Conservation (phyloP, 2,329 filamentous ascomycete genomes). For the Colletotrichum coccodes region DNA sequence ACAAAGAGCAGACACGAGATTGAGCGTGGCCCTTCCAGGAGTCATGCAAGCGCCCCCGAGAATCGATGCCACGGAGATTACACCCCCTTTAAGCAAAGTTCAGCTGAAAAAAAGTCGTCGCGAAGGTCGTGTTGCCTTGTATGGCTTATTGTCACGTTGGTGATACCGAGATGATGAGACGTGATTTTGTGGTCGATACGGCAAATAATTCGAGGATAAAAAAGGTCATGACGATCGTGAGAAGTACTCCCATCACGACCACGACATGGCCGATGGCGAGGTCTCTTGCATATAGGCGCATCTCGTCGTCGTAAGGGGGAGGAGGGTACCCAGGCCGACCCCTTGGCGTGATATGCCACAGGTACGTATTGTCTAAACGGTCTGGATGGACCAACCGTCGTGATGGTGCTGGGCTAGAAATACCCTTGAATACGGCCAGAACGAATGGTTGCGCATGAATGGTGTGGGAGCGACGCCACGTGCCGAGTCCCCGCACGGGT, state of each 20-base stretch:
- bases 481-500: conserved; percentile 16
- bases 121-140: background rate
- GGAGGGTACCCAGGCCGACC: background rate
- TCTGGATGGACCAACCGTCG: too few species aligned
- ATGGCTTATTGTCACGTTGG: background rate
- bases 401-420: background rate
- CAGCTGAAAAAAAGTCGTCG: background rate
- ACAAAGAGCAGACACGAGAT: background rate
- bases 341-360: conserved; percentile 15
- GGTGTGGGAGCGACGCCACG: conserved; percentile 17
- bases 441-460: background rate
- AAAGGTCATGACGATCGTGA: background rate
- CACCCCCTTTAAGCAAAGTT: background rate
- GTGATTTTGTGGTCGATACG: background rate
- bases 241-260: background rate
- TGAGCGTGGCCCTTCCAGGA: background rate
- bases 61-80: conserved; percentile 17
- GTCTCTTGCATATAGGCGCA: background rate
- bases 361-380: too few species aligned
- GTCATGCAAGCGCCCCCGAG: conserved; percentile 7
- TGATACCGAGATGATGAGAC: background rate
- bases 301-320: background rate
- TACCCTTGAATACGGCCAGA: background rate
- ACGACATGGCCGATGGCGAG: background rate
- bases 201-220: background rate